Base-by-base conservation (phyloP, 139 green algal species). In the Tetraselmis striata region DNA sequence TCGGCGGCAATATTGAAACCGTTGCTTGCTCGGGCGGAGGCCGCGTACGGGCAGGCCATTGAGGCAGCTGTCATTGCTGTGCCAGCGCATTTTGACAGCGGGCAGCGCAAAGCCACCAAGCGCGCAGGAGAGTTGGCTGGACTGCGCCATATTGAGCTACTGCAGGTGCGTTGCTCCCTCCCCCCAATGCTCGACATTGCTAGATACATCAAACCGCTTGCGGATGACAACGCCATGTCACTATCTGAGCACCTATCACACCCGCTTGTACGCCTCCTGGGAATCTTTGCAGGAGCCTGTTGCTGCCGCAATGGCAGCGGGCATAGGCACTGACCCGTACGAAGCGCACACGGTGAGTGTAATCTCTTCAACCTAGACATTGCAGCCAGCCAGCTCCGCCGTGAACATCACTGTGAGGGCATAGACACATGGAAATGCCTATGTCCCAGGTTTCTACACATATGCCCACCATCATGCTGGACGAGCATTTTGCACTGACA, bases 301-400 rank as follows among this genome's bases (percentile, higher is more conserved):
- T 32, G 93, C 92, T 24, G 93, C 92, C 1, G 92, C 92, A 2
- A 86, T 97, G 75, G 93, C 93, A 0, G 93, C 95, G 82, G 94
- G 93, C 78, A 92, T 94, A 29, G 89, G 91, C 27, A 58, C 30
- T 28, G 77, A 85, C 80, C 75, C 45, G 11, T 67, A 67, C 45
- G 45, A 67, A 18, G 45, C 45, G 11, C 45, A 67, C 45, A 67
- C 45, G 18, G 45, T 67, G 45, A n/a, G n/a, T n/a, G n/a, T n/a
- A n/a, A n/a, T n/a, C n/a, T n/a, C n/a, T n/a, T n/a, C n/a, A n/a
- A n/a, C n/a, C n/a, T n/a, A n/a, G n/a, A n/a, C n/a, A n/a, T n/a
- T n/a, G n/a, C n/a, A n/a, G n/a, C n/a, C n/a, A n/a, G n/a, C n/a
- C n/a, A n/a, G n/a, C n/a, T n/a, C n/a, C n/a, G n/a, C n/a, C n/a